Evolutionary conservation across 2,329 filamentous ascomycete species (phyloP).

Genomic region (Coleophoma crateriformis): DNA sequence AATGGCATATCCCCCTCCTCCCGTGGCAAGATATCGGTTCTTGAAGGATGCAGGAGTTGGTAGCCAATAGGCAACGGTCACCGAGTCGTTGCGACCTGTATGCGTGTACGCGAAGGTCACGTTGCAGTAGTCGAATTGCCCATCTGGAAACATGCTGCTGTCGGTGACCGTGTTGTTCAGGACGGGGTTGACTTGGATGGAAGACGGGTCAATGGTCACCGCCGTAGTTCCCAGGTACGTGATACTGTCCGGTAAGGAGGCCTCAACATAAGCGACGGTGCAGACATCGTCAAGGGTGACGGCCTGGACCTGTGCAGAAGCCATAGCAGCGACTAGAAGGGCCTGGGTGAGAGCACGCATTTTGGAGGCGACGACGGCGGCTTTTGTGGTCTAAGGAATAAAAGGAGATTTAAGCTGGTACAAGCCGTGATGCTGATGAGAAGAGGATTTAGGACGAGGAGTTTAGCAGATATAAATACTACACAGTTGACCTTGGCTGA

Average conservation of each 20-base stretch:
- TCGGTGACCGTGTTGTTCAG: slow-evolving; percentile 25
- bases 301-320: not conserved
- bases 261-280: slow-evolving; percentile 12
- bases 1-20: slow-evolving; percentile 41
- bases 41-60: slow-evolving; percentile 36
- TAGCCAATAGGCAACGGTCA: slow-evolving; percentile 34
- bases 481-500: no score
- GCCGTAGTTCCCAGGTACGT: slow-evolving; percentile 6
- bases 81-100: slow-evolving; percentile 29
- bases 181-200: slow-evolving; percentile 29
- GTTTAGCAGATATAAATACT: no score
- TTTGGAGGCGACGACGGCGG: not conserved
- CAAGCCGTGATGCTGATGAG: no score
- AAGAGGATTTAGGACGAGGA: no score
- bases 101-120: slow-evolving; percentile 40
- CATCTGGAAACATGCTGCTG: slow-evolving; percentile 24
- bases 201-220: slow-evolving; percentile 3
- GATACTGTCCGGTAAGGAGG: slow-evolving; percentile 14
- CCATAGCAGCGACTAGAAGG: not conserved
- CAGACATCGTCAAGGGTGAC: slow-evolving; percentile 17
- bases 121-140: slow-evolving; percentile 36
- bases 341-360: not conserved
- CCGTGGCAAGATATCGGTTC: slow-evolving; percentile 39
- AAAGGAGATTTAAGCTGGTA: no score
- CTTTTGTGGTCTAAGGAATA: no score